Conservation (phyloP, 352 stramenopile species). For the Phytopythium vexans region DNA sequence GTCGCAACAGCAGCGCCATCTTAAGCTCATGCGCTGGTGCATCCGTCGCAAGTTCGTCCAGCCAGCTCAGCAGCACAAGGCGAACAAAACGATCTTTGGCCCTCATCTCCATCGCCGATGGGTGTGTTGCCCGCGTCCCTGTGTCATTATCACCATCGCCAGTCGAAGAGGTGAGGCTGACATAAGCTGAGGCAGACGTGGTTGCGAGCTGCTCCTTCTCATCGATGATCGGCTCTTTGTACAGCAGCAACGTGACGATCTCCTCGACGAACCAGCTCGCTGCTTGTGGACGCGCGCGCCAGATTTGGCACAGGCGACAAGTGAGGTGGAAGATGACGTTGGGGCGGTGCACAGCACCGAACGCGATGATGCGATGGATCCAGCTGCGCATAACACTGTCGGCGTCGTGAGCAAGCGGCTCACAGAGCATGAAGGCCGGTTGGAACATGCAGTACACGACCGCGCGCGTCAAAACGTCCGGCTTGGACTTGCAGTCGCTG, state of each 20-base stretch:
- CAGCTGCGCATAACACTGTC: conserved; percentile 52
- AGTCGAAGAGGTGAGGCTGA: not conserved
- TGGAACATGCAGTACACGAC: conserved; percentile 75
- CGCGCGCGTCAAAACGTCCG: conserved; percentile 57
- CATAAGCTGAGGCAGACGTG: not conserved
- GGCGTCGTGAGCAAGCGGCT: conserved; percentile 9
- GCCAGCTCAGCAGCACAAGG: conserved; percentile 60
- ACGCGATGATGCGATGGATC: conserved; percentile 47
- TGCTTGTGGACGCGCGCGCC: conserved; percentile 43
- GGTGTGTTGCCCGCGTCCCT: conserved; percentile 1
- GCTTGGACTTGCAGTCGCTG: conserved; percentile 63
- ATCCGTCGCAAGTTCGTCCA: conserved; percentile 52
- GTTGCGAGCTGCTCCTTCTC: conserved; percentile 47
- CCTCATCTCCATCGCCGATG: conserved; percentile 18
- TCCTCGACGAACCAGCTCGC: conserved; percentile 59
- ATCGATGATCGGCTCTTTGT: conserved; percentile 75
- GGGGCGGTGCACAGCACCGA: conserved; percentile 54
- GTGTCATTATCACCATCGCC: not conserved
- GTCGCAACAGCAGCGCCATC: conserved; percentile 24
- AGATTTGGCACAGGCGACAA: conserved; percentile 63
- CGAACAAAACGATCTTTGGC: conserved; percentile 69
- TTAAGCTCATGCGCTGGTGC: conserved; percentile 25
- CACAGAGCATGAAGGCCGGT: conserved; percentile 46
- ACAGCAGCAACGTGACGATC: conserved; percentile 66
- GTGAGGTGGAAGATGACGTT: conserved; percentile 81